These are phyloP conservation scores for Cyanodermella asteris DNA, from an alignment of 2,329 filamentous ascomycete species.

Conservation along the genomic window DNA sequence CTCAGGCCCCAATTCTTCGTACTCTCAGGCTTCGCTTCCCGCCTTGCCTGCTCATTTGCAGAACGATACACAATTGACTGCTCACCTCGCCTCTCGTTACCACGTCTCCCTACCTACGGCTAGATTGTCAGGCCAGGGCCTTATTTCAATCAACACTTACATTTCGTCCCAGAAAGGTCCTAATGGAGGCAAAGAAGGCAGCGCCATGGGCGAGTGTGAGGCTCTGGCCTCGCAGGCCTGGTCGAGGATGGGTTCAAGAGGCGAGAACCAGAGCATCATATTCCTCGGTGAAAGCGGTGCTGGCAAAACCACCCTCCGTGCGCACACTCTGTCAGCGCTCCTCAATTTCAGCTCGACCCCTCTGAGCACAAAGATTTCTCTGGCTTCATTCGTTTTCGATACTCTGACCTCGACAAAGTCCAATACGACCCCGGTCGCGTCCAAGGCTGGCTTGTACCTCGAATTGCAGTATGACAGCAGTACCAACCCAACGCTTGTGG, in stretches of 20 bases:
- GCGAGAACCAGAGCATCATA: conserved; percentile 79
- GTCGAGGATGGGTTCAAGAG: conserved; percentile 62
- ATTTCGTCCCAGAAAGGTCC: conserved; percentile 69
- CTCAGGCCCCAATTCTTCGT: conserved; percentile 31
- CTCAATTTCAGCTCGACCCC: conserved; percentile 82
- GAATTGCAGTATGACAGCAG: conserved; percentile 90
- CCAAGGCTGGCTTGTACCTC: conserved; percentile 85
- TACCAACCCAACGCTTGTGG: conserved; percentile 68
- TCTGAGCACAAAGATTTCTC: conserved; percentile 76
- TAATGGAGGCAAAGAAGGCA: conserved; percentile 80
- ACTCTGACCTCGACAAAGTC: conserved; percentile 93
- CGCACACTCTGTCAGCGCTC: conserved; percentile 67
- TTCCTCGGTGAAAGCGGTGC: conserved; percentile 91
- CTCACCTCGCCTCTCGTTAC: conserved; percentile 38
- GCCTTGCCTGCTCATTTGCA: conserved; percentile 53
- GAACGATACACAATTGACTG: conserved; percentile 28
- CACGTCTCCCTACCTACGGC: conserved; percentile 80
- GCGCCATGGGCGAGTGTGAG: conserved; percentile 78
- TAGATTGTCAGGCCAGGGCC: conserved; percentile 69
- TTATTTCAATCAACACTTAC: conserved; percentile 88
- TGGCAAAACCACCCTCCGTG: conserved; percentile 85
- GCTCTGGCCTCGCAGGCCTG: conserved; percentile 76
- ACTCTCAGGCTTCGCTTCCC: conserved; percentile 64
- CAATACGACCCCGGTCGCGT: conserved; percentile 81
- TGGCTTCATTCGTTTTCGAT: conserved; percentile 89